Evolutionary conservation across 768 basidiomycete species (phyloP).

Genomic region (Coprinopsis marcescibilis): DNA sequence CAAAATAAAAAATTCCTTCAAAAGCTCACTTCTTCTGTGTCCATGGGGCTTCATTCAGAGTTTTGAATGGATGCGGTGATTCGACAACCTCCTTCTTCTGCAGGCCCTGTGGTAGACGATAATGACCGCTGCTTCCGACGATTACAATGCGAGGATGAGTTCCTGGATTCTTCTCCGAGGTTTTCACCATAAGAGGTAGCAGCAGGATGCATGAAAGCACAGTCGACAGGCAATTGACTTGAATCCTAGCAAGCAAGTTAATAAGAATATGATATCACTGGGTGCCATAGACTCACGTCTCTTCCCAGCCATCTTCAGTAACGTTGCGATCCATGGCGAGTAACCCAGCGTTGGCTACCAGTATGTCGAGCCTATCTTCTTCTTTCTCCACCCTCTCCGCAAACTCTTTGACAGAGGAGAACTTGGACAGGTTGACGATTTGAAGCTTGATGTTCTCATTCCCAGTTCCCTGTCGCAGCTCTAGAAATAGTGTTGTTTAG

Average conservation of each 20-base stretch:
- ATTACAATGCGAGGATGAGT: constrained; percentile 30
- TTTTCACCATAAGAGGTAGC: constrained; percentile 33
- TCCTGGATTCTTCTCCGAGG: constrained; percentile 23
- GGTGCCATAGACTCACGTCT: constrained; percentile 23
- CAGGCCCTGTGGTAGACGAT: too few species aligned
- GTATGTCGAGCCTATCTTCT: constrained; percentile 33
- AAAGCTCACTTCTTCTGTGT: constrained; percentile 9
- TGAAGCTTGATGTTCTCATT: neutral
- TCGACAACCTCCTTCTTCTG: constrained; percentile 16
- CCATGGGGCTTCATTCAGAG: constrained; percentile 23
- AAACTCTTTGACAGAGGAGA: constrained; percentile 32
- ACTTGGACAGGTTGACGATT: constrained; percentile 20
- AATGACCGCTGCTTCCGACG: constrained; percentile 26
- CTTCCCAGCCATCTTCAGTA: constrained; percentile 40
- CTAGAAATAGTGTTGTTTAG: neutral
- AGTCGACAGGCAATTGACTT: constrained; percentile 38
- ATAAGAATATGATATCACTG: neutral
- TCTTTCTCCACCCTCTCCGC: constrained; percentile 25
- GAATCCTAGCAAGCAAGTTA: constrained; percentile 27
- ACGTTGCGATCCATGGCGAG: constrained; percentile 13
- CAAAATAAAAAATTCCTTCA: too few species aligned
- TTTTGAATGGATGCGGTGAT: constrained; percentile 22
- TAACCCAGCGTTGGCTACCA: constrained; percentile 40
- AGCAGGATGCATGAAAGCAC: constrained; percentile 33
- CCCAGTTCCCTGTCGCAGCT: neutral